Percentiles rank a stretch among this genome's conserved stretches.
Evolutionary conservation across 2,329 filamentous ascomycete species (phyloP).

Genomic region (Arachnomyces sp.): DNA sequence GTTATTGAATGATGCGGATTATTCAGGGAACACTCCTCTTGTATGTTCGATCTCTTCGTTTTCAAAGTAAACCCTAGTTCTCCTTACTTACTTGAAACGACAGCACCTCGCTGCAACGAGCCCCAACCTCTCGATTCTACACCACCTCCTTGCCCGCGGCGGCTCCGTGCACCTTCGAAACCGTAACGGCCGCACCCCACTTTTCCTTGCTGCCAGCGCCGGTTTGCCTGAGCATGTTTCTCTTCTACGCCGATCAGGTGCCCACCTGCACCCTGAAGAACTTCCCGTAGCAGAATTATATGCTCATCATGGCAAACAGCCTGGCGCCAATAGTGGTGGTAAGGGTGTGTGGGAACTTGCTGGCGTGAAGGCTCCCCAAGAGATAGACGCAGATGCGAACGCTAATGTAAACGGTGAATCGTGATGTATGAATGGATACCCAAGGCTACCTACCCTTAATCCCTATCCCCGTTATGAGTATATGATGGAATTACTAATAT

Average conservation of each 20-base stretch:
- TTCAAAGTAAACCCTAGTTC: not conserved
- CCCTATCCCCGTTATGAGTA: too few relatives aligned
- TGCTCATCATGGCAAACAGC: constrained; percentile 30
- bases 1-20: constrained; percentile 68
- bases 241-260: constrained; percentile 49
- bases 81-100: constrained; percentile 5
- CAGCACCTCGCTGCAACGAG: constrained; percentile 53
- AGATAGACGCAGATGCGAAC: constrained; percentile 1
- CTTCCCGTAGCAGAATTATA: constrained; percentile 42
- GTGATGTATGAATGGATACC: not conserved
- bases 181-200: constrained; percentile 49
- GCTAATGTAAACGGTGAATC: not conserved
- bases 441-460: too few relatives aligned
- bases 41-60: constrained; percentile 20
- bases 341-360: constrained; percentile 33
- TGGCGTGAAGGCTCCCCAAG: constrained; percentile 26
- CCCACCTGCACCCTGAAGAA: constrained; percentile 54
- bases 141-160: constrained; percentile 49
- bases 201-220: constrained; percentile 53
- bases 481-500: too few relatives aligned
- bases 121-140: constrained; percentile 48
- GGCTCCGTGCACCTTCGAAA: constrained; percentile 55
- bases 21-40: constrained; percentile 66
- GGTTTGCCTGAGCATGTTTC: constrained; percentile 48
- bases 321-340: constrained; percentile 19